A percentile compares a stretch with the other conserved stretches of the same genome.
These are phyloP conservation scores for Cercospora nicotianae DNA, from an alignment of 2,329 filamentous ascomycete genomes.

Conservation along the genomic window DNA sequence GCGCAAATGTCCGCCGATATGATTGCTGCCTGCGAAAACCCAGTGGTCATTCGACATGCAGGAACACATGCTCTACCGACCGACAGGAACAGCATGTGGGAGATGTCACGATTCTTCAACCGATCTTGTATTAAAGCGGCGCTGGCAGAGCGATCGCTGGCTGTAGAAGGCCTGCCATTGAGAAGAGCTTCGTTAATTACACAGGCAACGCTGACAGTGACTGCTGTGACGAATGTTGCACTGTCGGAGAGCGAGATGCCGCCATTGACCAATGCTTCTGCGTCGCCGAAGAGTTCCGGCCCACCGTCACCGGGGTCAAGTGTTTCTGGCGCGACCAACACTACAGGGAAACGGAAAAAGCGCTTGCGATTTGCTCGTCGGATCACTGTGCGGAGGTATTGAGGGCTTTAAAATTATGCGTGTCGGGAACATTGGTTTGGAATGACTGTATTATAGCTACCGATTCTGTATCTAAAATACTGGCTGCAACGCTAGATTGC, in stretches of 20 bases:
- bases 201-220: conserved; percentile 8
- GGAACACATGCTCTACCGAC: conserved; percentile 24
- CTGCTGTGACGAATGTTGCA: conserved; percentile 11
- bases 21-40: conserved; percentile 17
- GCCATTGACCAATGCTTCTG: conserved; percentile 4
- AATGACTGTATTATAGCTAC: no score
- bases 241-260: conserved; percentile 4
- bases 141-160: conserved; percentile 1
- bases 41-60: conserved; percentile 17
- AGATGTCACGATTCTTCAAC: conserved; percentile 21
- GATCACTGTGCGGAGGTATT: conserved; percentile 16
- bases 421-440: no score
- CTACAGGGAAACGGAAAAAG: conserved; percentile 2
- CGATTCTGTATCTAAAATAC: no score
- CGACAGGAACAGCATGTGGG: conserved; percentile 18
- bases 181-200: conserved; percentile 3
- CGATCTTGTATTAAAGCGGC: conserved; percentile 14
- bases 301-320: background rate
- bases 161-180: background rate
- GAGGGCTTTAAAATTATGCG: background rate
- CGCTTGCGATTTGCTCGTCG: conserved; percentile 14
- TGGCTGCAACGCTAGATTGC: no score
- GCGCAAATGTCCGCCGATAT: conserved; percentile 16
- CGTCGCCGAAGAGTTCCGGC: conserved; percentile 8
- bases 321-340: conserved; percentile 1